A percentile compares a stretch with the other conserved stretches of the same genome.
Evolutionary conservation across 345 rosid genomes (phyloP).

Genomic region (Firmiana major): DNA sequence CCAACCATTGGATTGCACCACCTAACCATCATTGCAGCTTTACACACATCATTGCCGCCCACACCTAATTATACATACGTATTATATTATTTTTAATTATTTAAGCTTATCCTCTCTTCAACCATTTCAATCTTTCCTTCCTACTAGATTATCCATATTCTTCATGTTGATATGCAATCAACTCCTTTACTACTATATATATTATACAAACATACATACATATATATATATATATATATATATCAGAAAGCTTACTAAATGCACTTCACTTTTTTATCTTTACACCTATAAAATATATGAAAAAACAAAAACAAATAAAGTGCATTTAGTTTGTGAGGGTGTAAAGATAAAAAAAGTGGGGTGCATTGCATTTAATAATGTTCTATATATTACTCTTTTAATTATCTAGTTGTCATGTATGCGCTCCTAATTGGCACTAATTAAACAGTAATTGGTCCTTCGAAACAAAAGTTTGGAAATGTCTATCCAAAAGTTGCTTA

Average conservation of each 20-base stretch:
- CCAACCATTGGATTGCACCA: slow-evolving; percentile 30
- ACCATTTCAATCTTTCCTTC: background rate
- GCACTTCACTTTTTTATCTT: too few species aligned
- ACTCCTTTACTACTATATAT: background rate
- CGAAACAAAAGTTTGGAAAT: background rate
- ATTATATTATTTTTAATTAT: background rate
- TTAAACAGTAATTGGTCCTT: background rate
- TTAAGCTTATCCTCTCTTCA: background rate
- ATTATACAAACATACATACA: too few species aligned
- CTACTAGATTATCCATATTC: background rate
- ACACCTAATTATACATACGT: background rate
- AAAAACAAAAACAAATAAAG: too few species aligned
- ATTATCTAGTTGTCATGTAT: too few species aligned
- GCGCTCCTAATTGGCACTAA: too few species aligned
- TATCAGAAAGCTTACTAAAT: too few species aligned
- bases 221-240: too few species aligned
- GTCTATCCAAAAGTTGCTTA: background rate
- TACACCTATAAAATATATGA: too few species aligned
- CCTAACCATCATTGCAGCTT: slow-evolving; percentile 20
- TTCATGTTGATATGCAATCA: background rate
- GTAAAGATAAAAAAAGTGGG: too few species aligned
- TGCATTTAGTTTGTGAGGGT: too few species aligned
- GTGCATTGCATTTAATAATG: too few species aligned
- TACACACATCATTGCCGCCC: slow-evolving; percentile 22
- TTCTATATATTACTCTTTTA: background rate